These are phyloP conservation scores for Magnusiomyces magnusii DNA, from an alignment of 1,139 yeast genomes.

Conservation along the genomic window DNA sequence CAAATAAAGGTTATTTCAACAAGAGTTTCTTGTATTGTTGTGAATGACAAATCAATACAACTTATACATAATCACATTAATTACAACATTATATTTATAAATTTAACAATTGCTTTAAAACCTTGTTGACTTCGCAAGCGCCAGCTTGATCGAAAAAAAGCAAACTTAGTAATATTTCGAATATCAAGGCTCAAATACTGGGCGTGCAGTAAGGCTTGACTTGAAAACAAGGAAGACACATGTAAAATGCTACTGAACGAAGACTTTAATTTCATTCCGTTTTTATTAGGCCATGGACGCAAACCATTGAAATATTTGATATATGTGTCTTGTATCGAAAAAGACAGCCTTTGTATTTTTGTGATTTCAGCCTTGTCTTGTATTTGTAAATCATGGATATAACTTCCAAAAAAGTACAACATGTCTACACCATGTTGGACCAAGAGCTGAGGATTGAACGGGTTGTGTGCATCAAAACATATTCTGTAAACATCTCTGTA, in stretches of 20 bases:
- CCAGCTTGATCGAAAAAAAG: not conserved
- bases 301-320: not conserved
- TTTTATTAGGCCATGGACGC: not conserved
- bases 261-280: not conserved
- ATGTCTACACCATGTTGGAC: constrained; percentile 16
- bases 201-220: not conserved
- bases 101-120: not conserved
- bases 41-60: not conserved
- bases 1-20: too few species aligned
- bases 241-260: not conserved
- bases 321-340: not conserved
- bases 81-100: not conserved
- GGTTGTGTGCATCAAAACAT: constrained; percentile 14
- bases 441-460: constrained; percentile 7
- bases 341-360: not conserved
- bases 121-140: not conserved
- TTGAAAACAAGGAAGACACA: not conserved
- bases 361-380: not conserved
- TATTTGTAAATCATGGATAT: constrained; percentile 2
- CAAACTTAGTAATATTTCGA: not conserved
- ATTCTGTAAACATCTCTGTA: constrained; percentile 1
- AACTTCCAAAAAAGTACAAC: constrained; percentile 12
- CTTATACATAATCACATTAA: not conserved
- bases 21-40: too few species aligned
- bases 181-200: not conserved